Evolutionary conservation across 2,329 filamentous ascomycete species (phyloP), one percentile per base, ranked within the genome.

Genomic region (Scleromitrula shiraiana): DNA sequence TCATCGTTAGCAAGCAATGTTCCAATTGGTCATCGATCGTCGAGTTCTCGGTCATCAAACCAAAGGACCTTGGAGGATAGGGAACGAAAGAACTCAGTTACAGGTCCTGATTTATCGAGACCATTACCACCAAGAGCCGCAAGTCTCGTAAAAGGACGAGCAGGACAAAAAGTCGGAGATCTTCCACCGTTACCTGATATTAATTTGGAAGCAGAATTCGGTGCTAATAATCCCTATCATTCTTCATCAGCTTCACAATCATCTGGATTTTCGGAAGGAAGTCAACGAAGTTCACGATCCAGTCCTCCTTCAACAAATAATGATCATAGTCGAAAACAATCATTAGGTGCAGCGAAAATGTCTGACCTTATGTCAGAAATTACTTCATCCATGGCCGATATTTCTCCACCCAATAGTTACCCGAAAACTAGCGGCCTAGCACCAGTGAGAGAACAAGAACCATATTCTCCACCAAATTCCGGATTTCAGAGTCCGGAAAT

Each of bases 151-250:
- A 53, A 53, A 43, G 52, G 56, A 15, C 50, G 61, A 41, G 41
- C 40, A 24, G 57, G 54, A 40, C 41, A 47, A 4, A 51, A 30
- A 42, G 37, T 51, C 32, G 56, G 56, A 8, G 56, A 60, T 32
- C 49, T 53, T 36, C 60, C 58, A 27, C 53, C 54, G 33, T 37
- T 62, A 8, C 58, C 61, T 19, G 55, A 58, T 35, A 43, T 82
- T 35, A 77, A 82, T 56, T 67, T 82, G 7, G 76, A 74, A 2
- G 72, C 70, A 26, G 79, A 82, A 50, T 82, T 82, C 54, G 78
- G 78, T 9, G 63, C 71, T 20, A 73, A 76, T 27, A 83, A 83
- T 56, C 76, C 79, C 0, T 83, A 84, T 56, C 81, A 86, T 57
- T 73, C 76, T 4, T 69, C 78, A 0, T 78, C 80, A 1, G 75